phyloP scores from a whole-genome alignment of 164 flowering plant genomes.

The Warburgia ugandensis region DNA sequence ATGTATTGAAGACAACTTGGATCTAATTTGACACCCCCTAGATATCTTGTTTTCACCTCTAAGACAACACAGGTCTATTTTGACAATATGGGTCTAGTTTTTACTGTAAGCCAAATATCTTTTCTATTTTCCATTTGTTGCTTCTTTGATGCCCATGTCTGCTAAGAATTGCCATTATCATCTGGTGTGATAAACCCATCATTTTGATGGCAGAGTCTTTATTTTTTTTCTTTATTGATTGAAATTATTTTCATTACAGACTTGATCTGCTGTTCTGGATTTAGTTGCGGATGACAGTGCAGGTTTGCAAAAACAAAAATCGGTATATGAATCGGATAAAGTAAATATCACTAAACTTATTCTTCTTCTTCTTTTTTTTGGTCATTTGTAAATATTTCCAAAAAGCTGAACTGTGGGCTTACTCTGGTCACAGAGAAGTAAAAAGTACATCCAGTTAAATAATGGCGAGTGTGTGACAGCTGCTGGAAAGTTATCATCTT shows the following conservation, averaged over 20 bases:
- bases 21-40: no score
- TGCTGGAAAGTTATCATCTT: constrained; percentile 70
- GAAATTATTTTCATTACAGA: constrained; percentile 24
- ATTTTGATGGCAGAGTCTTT: no score
- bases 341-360: constrained; percentile 21
- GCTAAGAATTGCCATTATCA: no score
- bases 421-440: constrained; percentile 56
- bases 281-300: constrained; percentile 77
- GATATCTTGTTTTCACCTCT: no score
- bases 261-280: constrained; percentile 91
- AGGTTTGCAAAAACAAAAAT: constrained; percentile 73
- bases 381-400: neutral
- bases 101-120: no score
- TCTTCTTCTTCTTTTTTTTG: neutral
- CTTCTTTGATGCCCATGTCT: no score
- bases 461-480: constrained; percentile 90
- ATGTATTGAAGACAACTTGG: no score
- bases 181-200: no score
- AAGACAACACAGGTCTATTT: no score
- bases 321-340: constrained; percentile 91
- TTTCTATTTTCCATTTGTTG: no score
- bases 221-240: neutral
- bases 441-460: constrained; percentile 82
- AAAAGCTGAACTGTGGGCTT: constrained; percentile 4
- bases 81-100: no score